Base-by-base conservation (phyloP, 805 yeast species). In the Lipomyces anomalus region DNA sequence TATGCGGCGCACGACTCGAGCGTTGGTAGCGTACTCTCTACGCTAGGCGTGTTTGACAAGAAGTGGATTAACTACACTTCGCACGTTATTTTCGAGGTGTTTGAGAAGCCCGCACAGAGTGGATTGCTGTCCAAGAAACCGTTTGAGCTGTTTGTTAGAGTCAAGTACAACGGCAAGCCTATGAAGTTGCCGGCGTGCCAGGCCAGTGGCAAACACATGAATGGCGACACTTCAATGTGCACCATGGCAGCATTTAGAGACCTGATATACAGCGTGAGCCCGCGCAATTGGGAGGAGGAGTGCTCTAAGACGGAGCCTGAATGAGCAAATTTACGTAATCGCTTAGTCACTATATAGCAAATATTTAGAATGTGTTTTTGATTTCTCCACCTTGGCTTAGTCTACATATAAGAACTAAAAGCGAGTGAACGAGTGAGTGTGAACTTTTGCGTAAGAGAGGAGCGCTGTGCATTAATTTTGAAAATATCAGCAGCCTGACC, bases 1-100 rank as follows among this genome's bases (percentile, higher is more conserved):
- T 53, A 53, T 22, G 57, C 48, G 4, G 57, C 57, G 13, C 57
- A 53, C 26, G 57, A 53, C 32, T 48, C 57, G 2, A 43, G 47
- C 4, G 24, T 53, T 18, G 57, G 57, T 36, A 49, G 56, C n/a
- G 39, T 52, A 16, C 24, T 53, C 18, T 47, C 50, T 17, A 35
- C 57, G 20, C 35, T 53, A 22, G 57, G 54, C 20, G 51, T 46
- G 17, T 46, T 53, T 20, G 56, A 51, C 18, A 39, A 44, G 34
- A 48, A 43, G 41, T 50, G 54, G 54, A 47, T 50, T 24, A 40
- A 46, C 33, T 53, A 46, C 33, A 53, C 57, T 11, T 48, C 56
- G 22, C 53, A 47, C 35, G 43, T 53, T 21, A 40, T 38, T 20
- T 47, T 53, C 38, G 57, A 53, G 42, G 47, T 39, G 4, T 53